Base-by-base conservation (phyloP, 768 basidiomycete genomes). In the Lyophyllum semitale region DNA sequence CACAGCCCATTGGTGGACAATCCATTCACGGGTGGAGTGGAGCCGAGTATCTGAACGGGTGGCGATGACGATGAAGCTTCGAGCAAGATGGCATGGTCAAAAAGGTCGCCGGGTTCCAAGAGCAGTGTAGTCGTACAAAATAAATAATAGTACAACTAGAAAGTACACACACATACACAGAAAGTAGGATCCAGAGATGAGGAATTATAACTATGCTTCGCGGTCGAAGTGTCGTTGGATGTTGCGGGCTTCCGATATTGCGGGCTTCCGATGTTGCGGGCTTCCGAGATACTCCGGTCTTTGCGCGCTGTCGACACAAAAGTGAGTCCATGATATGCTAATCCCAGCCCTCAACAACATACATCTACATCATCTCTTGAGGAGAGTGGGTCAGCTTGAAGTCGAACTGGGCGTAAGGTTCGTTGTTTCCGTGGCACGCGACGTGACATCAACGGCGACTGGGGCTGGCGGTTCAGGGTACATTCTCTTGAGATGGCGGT, bases 401-500 rank as follows among this genome's bases (percentile, higher is more conserved):
- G 51, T 53, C 22, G 61, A 56, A 51, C 42, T 55, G 40, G 61
- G 43, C 20, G 37, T n/a, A 23, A 54, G 33, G 18, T 37, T 52
- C 27, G 35, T 29, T 51, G 61, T 40, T 53, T 59, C 50, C 48
- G 33, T 27, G 8, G 51, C 56, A 37, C 46, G 55, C 12, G 57
- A 40, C 17, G 57, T 46, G 4, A 58, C 37, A 48, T 63, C 54
- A 32, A 56, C 57, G 22, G 46, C 51, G 18, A 60, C 33, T n/a
- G 52, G 58, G 4, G 62, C 49, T 42, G 58, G 48, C 3, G 42
- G 23, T 43, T 65, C 64, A 18, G 83, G 82, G 65, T 93, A 93
- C 76, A 85, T 84, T 53, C 86, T 78, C 65, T 83, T 88, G 58
- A 94, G 71, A 66, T 92, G 82, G 43, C 92, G 83, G 63, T 93